A percentile compares a stretch with the other conserved stretches of the same genome.
phyloP scores from a whole-genome alignment of 441 rosid species.

The Gossypium gossypioides region DNA sequence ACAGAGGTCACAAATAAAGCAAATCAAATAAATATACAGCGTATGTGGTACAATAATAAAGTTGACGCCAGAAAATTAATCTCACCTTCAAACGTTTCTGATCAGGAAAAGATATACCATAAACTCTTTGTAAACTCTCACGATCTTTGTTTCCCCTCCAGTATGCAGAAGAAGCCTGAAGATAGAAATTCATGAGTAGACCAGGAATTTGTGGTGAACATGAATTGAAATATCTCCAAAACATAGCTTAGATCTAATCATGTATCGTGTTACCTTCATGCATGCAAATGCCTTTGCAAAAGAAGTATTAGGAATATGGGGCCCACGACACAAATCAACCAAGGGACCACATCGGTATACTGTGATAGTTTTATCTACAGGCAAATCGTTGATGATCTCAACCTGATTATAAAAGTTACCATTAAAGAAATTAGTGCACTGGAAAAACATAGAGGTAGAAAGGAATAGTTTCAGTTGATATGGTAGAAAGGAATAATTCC shows the following conservation, averaged over 20 bases:
- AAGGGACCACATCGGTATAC: conserved; percentile 94
- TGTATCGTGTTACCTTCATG: conserved; percentile 51
- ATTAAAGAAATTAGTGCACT: conserved; percentile 12
- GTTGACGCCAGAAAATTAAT: neutral
- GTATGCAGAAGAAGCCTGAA: conserved; percentile 94
- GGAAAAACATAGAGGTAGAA: neutral
- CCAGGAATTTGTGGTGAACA: conserved; percentile 9
- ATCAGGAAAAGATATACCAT: conserved; percentile 95
- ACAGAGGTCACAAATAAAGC: neutral
- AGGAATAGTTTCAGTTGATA: neutral
- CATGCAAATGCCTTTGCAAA: conserved; percentile 90
- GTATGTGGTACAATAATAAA: neutral
- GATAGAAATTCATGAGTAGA: conserved; percentile 13
- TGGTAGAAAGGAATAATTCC: neutral
- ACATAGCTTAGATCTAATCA: conserved; percentile 4
- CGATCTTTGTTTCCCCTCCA: conserved; percentile 86
- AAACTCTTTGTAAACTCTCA: conserved; percentile 93
- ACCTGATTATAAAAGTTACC: conserved; percentile 37
- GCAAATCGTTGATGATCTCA: conserved; percentile 80
- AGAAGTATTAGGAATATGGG: conserved; percentile 96
- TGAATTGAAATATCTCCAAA: conserved; percentile 16
- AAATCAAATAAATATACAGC: neutral
- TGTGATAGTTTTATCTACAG: conserved; percentile 79
- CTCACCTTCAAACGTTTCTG: conserved; percentile 71
- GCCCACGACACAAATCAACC: conserved; percentile 30